phyloP scores from a whole-genome alignment of 768 basidiomycete species.

The Leccinum fibrillosum region DNA sequence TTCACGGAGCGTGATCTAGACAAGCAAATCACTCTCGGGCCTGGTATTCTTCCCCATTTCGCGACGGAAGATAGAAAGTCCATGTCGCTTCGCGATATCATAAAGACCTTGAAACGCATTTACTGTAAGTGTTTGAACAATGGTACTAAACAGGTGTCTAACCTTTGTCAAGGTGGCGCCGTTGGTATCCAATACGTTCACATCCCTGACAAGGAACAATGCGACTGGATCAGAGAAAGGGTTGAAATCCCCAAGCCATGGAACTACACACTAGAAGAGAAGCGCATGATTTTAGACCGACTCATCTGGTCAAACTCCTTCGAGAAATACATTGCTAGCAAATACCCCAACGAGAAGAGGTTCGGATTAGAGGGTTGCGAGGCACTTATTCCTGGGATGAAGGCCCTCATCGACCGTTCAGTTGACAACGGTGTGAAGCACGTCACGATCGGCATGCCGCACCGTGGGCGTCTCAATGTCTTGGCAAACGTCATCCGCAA shows the following conservation, averaged over 20 bases:
- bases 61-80: constrained; percentile 80
- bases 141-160: background rate
- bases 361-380: constrained; percentile 99
- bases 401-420: constrained; percentile 97
- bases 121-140: constrained; percentile 66
- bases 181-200: constrained; percentile 91
- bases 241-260: constrained; percentile 94
- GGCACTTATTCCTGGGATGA: constrained; percentile 97
- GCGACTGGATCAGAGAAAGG: constrained; percentile 98
- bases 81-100: constrained; percentile 90
- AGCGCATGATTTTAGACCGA: constrained; percentile 97
- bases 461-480: constrained; percentile 97
- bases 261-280: constrained; percentile 98
- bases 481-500: constrained; percentile 98
- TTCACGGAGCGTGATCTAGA: constrained; percentile 93
- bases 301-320: constrained; percentile 99
- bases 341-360: constrained; percentile 99
- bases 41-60: constrained; percentile 95
- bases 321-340: constrained; percentile 97
- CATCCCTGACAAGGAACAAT: constrained; percentile 97
- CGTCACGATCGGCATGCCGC: constrained; percentile 98
- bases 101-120: constrained; percentile 84
- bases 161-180: constrained; percentile 59
- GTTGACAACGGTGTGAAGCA: constrained; percentile 95
- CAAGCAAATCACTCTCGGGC: constrained; percentile 91